These are phyloP conservation scores for Leptographium lundbergii DNA, from an alignment of 2,329 filamentous ascomycete species.

Conservation along the genomic window DNA sequence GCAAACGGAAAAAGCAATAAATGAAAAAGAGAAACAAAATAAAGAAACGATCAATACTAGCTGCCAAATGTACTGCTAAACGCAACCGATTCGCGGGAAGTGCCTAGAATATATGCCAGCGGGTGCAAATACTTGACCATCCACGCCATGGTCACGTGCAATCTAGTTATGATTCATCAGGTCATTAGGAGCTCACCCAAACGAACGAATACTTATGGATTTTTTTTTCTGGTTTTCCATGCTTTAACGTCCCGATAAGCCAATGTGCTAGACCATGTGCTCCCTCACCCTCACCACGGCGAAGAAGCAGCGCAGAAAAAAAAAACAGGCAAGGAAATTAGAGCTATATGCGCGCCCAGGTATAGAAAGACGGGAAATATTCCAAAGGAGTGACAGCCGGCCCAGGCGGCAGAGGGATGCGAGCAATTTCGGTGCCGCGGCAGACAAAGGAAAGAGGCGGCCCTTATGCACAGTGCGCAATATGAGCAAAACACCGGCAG, in stretches of 20 bases:
- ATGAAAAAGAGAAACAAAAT: slow-evolving; percentile 4
- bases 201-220: background rate
- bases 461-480: background rate
- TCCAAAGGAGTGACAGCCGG: background rate
- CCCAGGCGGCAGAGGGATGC: background rate
- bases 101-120: background rate
- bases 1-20: slow-evolving; percentile 1
- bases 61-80: background rate
- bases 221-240: slow-evolving; percentile 1
- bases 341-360: background rate
- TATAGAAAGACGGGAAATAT: background rate
- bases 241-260: background rate
- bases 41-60: background rate
- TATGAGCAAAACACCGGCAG: background rate
- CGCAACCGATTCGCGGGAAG: background rate
- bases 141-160: too few relatives aligned
- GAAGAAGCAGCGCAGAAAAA: background rate
- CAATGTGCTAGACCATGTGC: background rate
- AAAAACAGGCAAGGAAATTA: background rate
- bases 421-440: background rate
- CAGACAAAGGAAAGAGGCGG: background rate
- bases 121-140: background rate
- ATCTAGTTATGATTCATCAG: background rate
- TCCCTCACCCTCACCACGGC: background rate
- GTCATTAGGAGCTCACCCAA: background rate